phyloP scores from a whole-genome alignment of 139 green algal genomes.

The Penium margaritaceum region DNA sequence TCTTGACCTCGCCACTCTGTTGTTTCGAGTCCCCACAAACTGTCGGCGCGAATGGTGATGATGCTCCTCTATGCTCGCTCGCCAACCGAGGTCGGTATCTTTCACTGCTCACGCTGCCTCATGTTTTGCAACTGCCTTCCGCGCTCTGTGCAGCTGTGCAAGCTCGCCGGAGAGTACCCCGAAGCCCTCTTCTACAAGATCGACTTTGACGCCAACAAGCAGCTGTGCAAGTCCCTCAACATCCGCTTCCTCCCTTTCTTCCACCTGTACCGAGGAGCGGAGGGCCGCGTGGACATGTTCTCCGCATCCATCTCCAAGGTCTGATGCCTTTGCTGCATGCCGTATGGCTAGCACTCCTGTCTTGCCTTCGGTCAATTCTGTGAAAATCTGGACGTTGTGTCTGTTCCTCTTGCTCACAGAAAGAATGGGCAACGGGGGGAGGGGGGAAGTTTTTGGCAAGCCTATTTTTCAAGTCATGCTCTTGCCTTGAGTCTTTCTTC shows the following conservation, averaged over 20 bases:
- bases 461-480: background rate
- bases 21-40: too few species aligned
- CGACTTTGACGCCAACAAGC: slow-evolving; percentile 80
- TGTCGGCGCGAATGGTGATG: too few species aligned
- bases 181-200: slow-evolving; percentile 75
- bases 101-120: too few species aligned
- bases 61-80: too few species aligned
- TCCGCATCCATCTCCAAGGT: slow-evolving; percentile 66
- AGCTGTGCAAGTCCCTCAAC: slow-evolving; percentile 65
- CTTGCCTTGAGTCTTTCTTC: background rate
- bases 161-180: slow-evolving; percentile 60
- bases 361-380: too few species aligned
- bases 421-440: background rate
- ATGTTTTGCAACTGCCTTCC: too few species aligned
- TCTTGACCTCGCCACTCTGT: too few species aligned
- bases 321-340: slow-evolving; percentile 2
- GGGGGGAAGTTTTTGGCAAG: background rate
- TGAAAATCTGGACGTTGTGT: too few species aligned
- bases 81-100: too few species aligned
- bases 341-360: too few species aligned
- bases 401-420: too few species aligned
- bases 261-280: slow-evolving; percentile 75
- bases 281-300: slow-evolving; percentile 68
- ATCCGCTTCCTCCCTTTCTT: slow-evolving; percentile 90
- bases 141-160: slow-evolving; percentile 53